Conservation (phyloP, 1,284 basidiomycete genomes). For the Cryptococcus amylolentus region DNA sequence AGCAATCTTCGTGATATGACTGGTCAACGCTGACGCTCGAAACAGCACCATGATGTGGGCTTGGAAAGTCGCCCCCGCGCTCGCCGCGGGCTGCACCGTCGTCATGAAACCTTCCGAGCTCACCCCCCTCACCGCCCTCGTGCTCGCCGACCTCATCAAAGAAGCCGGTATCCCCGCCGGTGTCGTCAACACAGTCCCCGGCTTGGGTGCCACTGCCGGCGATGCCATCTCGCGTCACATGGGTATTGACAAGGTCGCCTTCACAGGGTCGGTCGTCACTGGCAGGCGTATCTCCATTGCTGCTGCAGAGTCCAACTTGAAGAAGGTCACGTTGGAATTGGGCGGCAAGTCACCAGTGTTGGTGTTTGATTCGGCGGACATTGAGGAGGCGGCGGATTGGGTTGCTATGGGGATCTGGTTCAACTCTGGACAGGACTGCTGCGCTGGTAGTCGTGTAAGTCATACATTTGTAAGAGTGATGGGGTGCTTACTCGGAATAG, state of each 20-base stretch:
- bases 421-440: constrained; percentile 35
- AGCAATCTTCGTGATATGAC: constrained; percentile 8
- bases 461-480: no score
- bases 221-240: constrained; percentile 57
- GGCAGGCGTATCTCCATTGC: constrained; percentile 57
- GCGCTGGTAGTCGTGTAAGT: constrained; percentile 64
- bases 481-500: neutral
- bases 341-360: constrained; percentile 84
- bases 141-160: constrained; percentile 51
- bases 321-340: constrained; percentile 84
- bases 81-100: constrained; percentile 78
- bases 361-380: constrained; percentile 54
- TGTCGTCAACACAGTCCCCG: constrained; percentile 64
- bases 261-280: constrained; percentile 57
- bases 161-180: constrained; percentile 64
- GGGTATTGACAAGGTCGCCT: constrained; percentile 58
- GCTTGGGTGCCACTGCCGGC: constrained; percentile 56
- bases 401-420: constrained; percentile 61
- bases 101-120: constrained; percentile 87
- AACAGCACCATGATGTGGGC: constrained; percentile 62
- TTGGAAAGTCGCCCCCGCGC: constrained; percentile 81
- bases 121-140: constrained; percentile 68
- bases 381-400: constrained; percentile 79
- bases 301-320: constrained; percentile 56
- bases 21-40: neutral